Base-by-base conservation (phyloP, 2,329 filamentous ascomycete species). In the Drechslera avenae region DNA sequence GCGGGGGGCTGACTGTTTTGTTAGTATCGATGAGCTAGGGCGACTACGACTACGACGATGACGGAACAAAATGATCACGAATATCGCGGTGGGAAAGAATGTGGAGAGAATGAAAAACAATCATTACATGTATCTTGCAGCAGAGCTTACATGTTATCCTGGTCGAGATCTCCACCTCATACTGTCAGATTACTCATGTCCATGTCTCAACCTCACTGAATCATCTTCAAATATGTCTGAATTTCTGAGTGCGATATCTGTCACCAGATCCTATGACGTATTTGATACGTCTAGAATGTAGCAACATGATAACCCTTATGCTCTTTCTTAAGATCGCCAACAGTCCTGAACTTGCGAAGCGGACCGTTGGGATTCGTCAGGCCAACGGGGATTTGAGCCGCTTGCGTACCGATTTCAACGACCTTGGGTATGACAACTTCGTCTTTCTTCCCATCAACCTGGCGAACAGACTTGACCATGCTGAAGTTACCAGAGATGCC, bases 401-500 rank as follows among this genome's bases (percentile, higher is more conserved):
- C 8, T n/a, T 12, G 13, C 5, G 1, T 10, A 3, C 13, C n/a
- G 18, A 43, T 43, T 18, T 33, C 12, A 23, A 43, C 12, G 5
- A 21, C 13, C 2, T 34, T n/a, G 2, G 40, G 40, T 5, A 3
- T 23, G 7, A 34, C 31, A 18, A 23, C 6, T 2, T 26, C 31
- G 18, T 43, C 40, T 12, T 9, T 26, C 6, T 33, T 40, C 8
- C 50, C 41, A 18, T 71, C 62, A 18, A 65, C 52, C 44, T 67
- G 46, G 3, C 57, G 62, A 5, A 73, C 50, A 1, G 66, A 71
- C 39, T 64, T 63, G 43, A 72, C 52, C 4, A 31, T 28, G 9
- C 41, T 21, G 45, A 73, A 73, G 19, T 66, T 44, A 10, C 71
- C 69, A 18, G 44, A 46, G 10, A 72, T 56, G 16, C 59, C 60